Evolutionary conservation across 768 basidiomycete genomes (phyloP).

Genomic region (Lentinula detonsa): DNA sequence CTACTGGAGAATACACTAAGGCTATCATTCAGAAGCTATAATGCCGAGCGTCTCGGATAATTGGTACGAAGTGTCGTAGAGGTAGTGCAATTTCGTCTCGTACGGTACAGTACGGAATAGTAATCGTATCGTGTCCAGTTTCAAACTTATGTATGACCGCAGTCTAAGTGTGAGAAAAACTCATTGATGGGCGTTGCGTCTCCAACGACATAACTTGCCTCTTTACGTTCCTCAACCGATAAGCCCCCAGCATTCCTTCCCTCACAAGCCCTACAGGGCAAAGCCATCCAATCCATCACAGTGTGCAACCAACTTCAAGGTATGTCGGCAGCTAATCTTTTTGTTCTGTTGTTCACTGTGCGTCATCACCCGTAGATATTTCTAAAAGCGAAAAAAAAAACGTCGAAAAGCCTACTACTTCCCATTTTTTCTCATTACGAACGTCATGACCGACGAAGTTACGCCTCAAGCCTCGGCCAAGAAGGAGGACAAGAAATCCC

Average conservation of each 20-base stretch:
- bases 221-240: constrained; percentile 27
- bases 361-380: constrained; percentile 26
- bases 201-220: not conserved
- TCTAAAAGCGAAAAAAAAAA: constrained; percentile 32
- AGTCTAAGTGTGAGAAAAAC: not conserved
- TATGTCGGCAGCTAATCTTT: not conserved
- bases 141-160: not conserved
- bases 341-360: constrained; percentile 16
- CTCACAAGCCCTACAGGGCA: constrained; percentile 92
- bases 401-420: constrained; percentile 43
- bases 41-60: constrained; percentile 14
- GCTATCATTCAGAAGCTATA: constrained; percentile 77
- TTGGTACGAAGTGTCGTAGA: constrained; percentile 7
- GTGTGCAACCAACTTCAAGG: constrained; percentile 39
- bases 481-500: constrained; percentile 72
- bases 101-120: not conserved
- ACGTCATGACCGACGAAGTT: constrained; percentile 84
- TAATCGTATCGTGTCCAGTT: not conserved
- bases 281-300: constrained; percentile 45
- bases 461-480: constrained; percentile 51
- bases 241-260: constrained; percentile 43
- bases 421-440: constrained; percentile 55
- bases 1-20: constrained; percentile 83
- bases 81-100: not conserved
- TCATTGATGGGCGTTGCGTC: not conserved